Evolutionary conservation across 169 alveolate genomes (phyloP), one percentile per base, ranked within the genome.

Genomic region (Blepharisma undulans): DNA sequence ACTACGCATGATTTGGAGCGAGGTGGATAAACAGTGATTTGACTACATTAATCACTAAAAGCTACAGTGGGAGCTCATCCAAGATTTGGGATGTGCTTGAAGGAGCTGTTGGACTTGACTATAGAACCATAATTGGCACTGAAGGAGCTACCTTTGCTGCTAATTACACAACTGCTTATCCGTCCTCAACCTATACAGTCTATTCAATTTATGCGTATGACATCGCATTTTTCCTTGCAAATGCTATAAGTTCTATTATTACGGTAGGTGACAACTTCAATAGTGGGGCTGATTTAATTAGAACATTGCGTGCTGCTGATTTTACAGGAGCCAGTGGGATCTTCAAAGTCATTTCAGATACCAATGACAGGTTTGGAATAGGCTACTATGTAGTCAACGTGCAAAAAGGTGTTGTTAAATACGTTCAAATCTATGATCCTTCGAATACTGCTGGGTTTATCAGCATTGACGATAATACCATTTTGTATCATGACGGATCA

Each of bases 101-200:
- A 25, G 91, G 91, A 27, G 91, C 91, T 3, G 72, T 86, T 14
- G 91, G 91, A 6, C 32, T 86, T 22, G 72, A 66, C 25, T 86
- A 86, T 30, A 21, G 82, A 25, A 61, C 22, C 22, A 22, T 48
- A 22, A 8, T 25, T 2, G 82, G 82, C 71, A 84, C 61, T 61
- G 71, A 22, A 60, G 82, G 82, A 16, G 22, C 61, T 5, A 4
- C 25, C 1, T 86, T 60, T 30, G 25, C 59, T 3, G 25, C 84
- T 86, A 36, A 60, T 36, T 66, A 32, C 19, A n/a, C 61, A 72
- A 66, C 84, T 27, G 25, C 36, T 3, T 86, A 79, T 6, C 66
- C 25, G 8, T 21, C 29, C 4, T 1, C 25, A n/a, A 2, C 29
- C 10, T 60, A 66, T 30, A 27, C 80, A 14, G 72, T 30, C 16